Evolutionary conservation across 2,329 filamentous ascomycete genomes (phyloP), one percentile per base, ranked within the genome.

Genomic region (Colletotrichum sp.): DNA sequence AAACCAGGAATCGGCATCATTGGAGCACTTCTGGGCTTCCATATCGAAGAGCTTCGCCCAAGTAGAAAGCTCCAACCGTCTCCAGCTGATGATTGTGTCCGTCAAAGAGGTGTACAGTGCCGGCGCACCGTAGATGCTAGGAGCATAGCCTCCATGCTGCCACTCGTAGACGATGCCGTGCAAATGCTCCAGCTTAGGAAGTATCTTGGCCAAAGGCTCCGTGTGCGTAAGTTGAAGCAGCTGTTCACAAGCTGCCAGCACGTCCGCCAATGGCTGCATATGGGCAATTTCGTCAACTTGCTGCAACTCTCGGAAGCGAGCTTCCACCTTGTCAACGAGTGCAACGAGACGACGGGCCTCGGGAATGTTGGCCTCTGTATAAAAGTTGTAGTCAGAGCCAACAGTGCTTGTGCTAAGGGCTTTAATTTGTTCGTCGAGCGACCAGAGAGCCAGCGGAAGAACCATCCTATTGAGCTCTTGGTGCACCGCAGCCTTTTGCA

Each of bases 1-100:
- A 93, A 96, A 99, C 97, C 97, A 99, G 18, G 94, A 93, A 80
- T 93, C 93, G 4, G 96, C 96, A 81, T 95, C 93, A 65, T 95
- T 91, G 26, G 93, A 88, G 80, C 93, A 96, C 80, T 94, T 95
- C 69, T 91, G 89, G 48, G 92, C 90, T 84, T 99, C 97, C 83
- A 95, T 92, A 79, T 98, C 95, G 76, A 99, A 94, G 5, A 99
- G 85, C 57, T 93, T 94, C 44, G 95, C 93, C 97, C 97, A 99
- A 1, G 96, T 98, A 1, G 95, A 94, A 30, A 99, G 88, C 82
- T 99, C 97, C 36, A 99, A 88, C 75, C 96, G 93, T 77, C 97
- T 92, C 98, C 98, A 99, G 81, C 91, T 92, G 71, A 99, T 93
- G 68, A 98, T 93, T 30, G 95, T 91, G 66, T 92, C 91, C 0